Evolutionary conservation across 1,139 yeast species (phyloP), one percentile per base, ranked within the genome.

Genomic region (Wickerhamiella pararugosa): DNA sequence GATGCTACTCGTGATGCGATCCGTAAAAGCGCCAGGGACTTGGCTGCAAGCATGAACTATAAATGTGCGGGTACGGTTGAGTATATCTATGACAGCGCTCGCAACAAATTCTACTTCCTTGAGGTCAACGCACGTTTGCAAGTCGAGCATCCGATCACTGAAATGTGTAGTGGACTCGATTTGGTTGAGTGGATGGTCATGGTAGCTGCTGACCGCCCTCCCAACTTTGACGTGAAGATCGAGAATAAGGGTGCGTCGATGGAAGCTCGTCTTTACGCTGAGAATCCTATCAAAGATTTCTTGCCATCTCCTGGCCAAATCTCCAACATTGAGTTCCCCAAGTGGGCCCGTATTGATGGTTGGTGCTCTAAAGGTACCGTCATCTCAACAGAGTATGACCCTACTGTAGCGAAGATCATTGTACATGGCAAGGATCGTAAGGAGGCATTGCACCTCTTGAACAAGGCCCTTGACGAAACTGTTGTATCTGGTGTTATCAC

Each of bases 21-120:
- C 81, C 76, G 87, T 63, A 66, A 67, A 41, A 92, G 96, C 34
- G 87, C 95, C 34, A 94, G 82, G 60, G 77, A 76, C 42, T 68
- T 90, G 49, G 53, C 51, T 2, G 53, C 57, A 2, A 65, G 80
- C 26, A 75, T 90, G 77, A 76, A 81, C 52, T 90, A 90, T 65
- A 84, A 82, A 63, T 77, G 95, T 64, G 97, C 97, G 39, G 98
- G 97, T 59, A 90, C 98, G 6, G 94, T 90, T 52, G 98, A 90
- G 63, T 90, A 79, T 59, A 87, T 90, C 53, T 87, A 83, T 55
- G 97, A 90, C 57, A 79, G 80, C 55, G 67, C 59, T 44, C 68
- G 93, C 52, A 92, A 86, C 56, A 92, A 80, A 57, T 90, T 86
- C 59, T 90, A 87, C 67, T 90, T 90, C 64, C 68, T 90, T 56